phyloP scores from a whole-genome alignment of 1,284 basidiomycete species.

The Tilletia setariae region DNA sequence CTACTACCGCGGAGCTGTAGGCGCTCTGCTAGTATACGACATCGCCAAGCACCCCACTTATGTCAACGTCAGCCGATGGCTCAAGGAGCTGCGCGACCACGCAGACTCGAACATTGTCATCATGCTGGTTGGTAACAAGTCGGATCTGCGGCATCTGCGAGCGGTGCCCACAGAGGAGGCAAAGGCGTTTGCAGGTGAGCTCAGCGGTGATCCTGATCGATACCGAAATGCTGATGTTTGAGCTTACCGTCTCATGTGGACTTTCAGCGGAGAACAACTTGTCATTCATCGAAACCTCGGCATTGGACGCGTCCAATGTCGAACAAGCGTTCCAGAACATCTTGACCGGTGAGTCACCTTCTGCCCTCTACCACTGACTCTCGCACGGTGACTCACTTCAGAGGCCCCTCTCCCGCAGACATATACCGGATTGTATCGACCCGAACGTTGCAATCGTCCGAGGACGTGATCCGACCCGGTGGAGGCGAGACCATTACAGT shows the following conservation, averaged over 20 bases:
- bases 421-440: constrained; percentile 55
- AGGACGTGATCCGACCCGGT: constrained; percentile 53
- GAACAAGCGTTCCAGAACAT: constrained; percentile 91
- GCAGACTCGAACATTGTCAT: constrained; percentile 59
- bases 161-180: constrained; percentile 83
- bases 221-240: not conserved
- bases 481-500: constrained; percentile 55
- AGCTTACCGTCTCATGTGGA: not conserved
- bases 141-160: constrained; percentile 92
- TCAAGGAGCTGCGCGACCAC: constrained; percentile 84
- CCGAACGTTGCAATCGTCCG: constrained; percentile 53
- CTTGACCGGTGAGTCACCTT: constrained; percentile 70
- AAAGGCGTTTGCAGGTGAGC: constrained; percentile 52
- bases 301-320: constrained; percentile 97
- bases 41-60: constrained; percentile 81
- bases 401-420: constrained; percentile 28
- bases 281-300: constrained; percentile 92
- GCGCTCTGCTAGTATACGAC: constrained; percentile 60
- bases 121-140: constrained; percentile 69
- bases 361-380: not conserved
- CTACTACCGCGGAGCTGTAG: constrained; percentile 95
- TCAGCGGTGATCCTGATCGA: not conserved
- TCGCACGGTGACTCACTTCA: not conserved
- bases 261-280: constrained; percentile 71
- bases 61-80: constrained; percentile 92